Conservation (phyloP, 2,329 filamentous ascomycete species). For the Kalmusia sp. region DNA sequence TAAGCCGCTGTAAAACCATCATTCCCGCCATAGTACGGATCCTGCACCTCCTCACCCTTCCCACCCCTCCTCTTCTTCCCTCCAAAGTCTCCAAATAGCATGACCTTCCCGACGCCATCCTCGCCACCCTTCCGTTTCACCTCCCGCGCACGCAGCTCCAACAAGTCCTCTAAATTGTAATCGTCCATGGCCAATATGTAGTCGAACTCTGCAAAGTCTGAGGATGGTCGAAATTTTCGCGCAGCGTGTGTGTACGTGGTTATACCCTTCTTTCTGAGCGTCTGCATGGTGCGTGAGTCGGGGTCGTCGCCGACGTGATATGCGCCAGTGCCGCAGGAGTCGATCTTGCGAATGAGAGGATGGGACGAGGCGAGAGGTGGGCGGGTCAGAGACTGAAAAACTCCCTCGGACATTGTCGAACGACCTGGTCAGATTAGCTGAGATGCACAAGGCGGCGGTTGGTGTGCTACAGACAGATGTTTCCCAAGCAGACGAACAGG, state of each 20-base stretch:
- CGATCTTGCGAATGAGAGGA: constrained; percentile 70
- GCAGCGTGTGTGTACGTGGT: constrained; percentile 78
- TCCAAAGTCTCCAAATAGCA: constrained; percentile 86
- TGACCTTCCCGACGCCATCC: constrained; percentile 61
- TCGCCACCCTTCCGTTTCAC: constrained; percentile 49
- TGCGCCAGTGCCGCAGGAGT: constrained; percentile 88
- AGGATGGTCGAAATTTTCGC: constrained; percentile 69
- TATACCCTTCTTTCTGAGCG: constrained; percentile 76
- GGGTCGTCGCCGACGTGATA: constrained; percentile 82
- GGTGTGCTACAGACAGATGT: constrained; percentile 72
- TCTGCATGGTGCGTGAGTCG: constrained; percentile 83
- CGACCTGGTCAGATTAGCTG: constrained; percentile 53
- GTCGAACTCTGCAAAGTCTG: constrained; percentile 86
- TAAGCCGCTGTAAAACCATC: constrained; percentile 87
- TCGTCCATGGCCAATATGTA: constrained; percentile 96
- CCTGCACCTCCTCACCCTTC: constrained; percentile 74
- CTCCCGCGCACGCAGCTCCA: constrained; percentile 63
- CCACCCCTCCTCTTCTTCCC: constrained; percentile 53
- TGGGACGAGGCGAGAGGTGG: constrained; percentile 57
- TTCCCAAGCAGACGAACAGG: constrained; percentile 95
- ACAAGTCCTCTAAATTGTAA: constrained; percentile 76
- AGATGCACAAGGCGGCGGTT: constrained; percentile 16
- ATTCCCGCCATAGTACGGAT: constrained; percentile 91
- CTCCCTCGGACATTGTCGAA: constrained; percentile 95
- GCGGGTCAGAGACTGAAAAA: constrained; percentile 76